Conservation (phyloP, 306 rosid species). For the Sindora glabra region DNA sequence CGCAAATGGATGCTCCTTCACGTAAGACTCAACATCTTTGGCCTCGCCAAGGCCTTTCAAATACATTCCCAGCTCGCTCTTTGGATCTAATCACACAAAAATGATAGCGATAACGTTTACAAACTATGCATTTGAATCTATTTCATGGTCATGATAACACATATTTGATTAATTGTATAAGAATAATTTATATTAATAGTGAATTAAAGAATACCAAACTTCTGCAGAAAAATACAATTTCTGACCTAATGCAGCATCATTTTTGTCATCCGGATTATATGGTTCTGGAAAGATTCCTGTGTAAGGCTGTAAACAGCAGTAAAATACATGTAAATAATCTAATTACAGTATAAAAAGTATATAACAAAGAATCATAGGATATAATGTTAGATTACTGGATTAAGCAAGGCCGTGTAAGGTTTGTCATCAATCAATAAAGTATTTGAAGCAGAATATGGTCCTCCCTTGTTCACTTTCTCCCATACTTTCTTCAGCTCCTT, state of each 20-base stretch:
- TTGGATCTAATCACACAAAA: constrained; percentile 14
- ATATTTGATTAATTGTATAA: too few relatives aligned
- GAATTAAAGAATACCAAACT: too few relatives aligned
- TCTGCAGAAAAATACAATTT: neutral
- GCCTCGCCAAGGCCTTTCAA: constrained; percentile 11
- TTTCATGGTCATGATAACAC: too few relatives aligned
- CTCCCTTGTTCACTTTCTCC: neutral
- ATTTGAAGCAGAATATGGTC: constrained; percentile 6
- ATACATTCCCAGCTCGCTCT: neutral
- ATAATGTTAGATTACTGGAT: neutral
- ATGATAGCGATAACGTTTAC: too few relatives aligned
- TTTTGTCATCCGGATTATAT: neutral
- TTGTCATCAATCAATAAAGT: constrained; percentile 14
- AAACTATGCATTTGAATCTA: too few relatives aligned
- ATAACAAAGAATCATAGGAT: rapidly evolving
- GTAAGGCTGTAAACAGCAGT: neutral
- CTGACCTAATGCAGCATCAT: constrained; percentile 13
- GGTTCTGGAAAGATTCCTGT: neutral
- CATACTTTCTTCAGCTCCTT: constrained; percentile 6
- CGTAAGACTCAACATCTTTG: constrained; percentile 14
- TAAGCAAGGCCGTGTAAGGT: constrained; percentile 14
- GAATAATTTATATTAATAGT: too few relatives aligned
- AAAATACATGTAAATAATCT: too few relatives aligned
- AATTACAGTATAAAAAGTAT: too few relatives aligned
- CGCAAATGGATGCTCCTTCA: constrained; percentile 22